A percentile compares a stretch with the other conserved stretches of the same genome.
These are phyloP conservation scores for Beauveria sp. DNA, from an alignment of 2,329 filamentous ascomycete species.

Conservation along the genomic window DNA sequence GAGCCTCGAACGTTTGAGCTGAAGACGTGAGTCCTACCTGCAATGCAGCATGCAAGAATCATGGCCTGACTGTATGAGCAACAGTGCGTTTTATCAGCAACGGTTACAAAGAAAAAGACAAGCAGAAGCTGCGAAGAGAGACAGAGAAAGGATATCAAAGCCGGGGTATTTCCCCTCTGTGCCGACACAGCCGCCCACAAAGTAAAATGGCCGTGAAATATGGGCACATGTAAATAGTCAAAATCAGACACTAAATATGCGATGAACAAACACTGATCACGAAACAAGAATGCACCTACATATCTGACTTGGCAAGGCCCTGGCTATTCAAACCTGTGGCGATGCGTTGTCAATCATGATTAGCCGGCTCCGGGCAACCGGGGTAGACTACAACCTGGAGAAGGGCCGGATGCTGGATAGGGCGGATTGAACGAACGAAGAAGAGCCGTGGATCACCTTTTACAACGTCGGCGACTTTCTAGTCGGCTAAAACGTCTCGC, in stretches of 20 bases:
- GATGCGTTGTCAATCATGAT: too few species aligned
- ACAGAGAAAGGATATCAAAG: constrained; percentile 71
- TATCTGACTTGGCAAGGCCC: too few species aligned
- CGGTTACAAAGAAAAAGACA: constrained; percentile 63
- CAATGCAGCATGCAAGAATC: neutral
- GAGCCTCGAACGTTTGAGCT: constrained; percentile 76
- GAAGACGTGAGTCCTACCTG: constrained; percentile 52
- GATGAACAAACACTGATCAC: neutral
- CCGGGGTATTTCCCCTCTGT: constrained; percentile 80
- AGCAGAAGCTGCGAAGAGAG: constrained; percentile 56
- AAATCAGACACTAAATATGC: neutral
- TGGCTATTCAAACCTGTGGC: too few species aligned
- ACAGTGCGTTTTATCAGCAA: constrained; percentile 78
- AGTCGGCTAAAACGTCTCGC: neutral
- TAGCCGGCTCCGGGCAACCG: too few species aligned
- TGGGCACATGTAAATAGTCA: neutral
- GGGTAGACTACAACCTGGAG: too few species aligned
- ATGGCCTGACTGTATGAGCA: neutral
- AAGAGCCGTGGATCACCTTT: too few species aligned
- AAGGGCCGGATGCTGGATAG: too few species aligned
- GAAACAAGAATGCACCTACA: neutral
- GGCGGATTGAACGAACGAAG: too few species aligned
- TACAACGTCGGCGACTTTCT: neutral
- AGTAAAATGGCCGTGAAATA: neutral
- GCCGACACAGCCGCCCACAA: constrained; percentile 50